Evolutionary conservation across 805 yeast genomes (phyloP), one percentile per base, ranked within the genome.

Genomic region (Ogataea allantospora): DNA sequence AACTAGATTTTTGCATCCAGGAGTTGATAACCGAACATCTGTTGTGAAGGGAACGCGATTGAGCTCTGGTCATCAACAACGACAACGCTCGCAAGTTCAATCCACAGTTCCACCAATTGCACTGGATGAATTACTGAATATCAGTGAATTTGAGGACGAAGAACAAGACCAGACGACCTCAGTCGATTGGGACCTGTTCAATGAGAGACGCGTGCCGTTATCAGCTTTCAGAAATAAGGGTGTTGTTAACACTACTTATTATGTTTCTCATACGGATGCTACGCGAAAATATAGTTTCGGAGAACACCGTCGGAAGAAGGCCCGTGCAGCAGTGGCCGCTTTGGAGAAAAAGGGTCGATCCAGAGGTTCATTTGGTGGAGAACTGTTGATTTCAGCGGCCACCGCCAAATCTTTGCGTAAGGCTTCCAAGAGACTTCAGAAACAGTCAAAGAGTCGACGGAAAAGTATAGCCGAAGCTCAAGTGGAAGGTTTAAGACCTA

Each of bases 201-300:
- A 44, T 14, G 57, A 54, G 55, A 75, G 73, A 56, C 71, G 71
- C 38, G 80, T 88, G 7, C 97, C 97, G 3, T 63, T 89, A 27
- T 85, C 95, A 2, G 97, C 97, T 1, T 91, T 91, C 60, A 70
- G 98, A 55, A 89, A 88, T 63, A 83, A 88, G 54, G 83, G 84
- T 9, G 61, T 76, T 12, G 44, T 60, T 11, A 49, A 53, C 27
- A 49, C 48, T 24, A 41, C 45, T 11, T 44, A 42, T 12, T 40
- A 39, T 30, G 24, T 44, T 23, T 37, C 46, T 8, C 45, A 44
- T 32, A 40, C 43, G 10, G 48, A 44, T 30, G 50, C 53, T 12
- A 45, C 57, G 9, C 38, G 57, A 22, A 51, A 47, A 43, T 57
- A 51, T 28, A 48, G 58, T 2, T 55, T 54, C 33, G 43, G 45